Percentiles rank a stretch among this genome's conserved stretches.
Conservation (phyloP, 208 protist genomes). For the Wallacemonas rigidus region DNA sequence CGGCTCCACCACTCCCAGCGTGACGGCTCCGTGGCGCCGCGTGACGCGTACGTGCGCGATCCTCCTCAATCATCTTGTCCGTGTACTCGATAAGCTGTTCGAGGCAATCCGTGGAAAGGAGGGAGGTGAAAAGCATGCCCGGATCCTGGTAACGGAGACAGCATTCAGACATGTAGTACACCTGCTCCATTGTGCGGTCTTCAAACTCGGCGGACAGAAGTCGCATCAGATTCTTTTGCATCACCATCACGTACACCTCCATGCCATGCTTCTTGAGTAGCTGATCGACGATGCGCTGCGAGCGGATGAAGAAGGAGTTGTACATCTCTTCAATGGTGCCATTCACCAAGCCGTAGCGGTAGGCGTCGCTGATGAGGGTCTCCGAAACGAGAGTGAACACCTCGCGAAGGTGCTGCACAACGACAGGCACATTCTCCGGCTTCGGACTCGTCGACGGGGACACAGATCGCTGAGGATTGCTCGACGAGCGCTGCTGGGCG, state of each 20-base stretch:
- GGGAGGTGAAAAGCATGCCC: constrained; percentile 44
- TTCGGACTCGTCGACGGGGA: constrained; percentile 12
- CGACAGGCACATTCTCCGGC: constrained; percentile 33
- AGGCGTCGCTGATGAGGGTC: constrained; percentile 59
- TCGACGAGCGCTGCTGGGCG: no score
- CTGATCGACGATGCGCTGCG: constrained; percentile 28
- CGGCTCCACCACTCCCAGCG: constrained; percentile 17
- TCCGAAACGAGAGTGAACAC: constrained; percentile 61
- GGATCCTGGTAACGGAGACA: constrained; percentile 21
- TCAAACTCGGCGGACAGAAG: constrained; percentile 38
- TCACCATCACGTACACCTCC: constrained; percentile 35
- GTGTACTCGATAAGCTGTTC: constrained; percentile 42
- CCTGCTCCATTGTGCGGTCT: constrained; percentile 35
- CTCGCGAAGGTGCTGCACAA: constrained; percentile 56
- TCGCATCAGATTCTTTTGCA: constrained; percentile 39
- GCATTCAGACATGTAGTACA: constrained; percentile 37
- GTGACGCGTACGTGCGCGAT: constrained; percentile 22
- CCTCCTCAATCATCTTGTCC: constrained; percentile 32
- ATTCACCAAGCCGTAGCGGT: constrained; percentile 51
- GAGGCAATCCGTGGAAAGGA: constrained; percentile 45
- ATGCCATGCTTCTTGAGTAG: constrained; percentile 28
- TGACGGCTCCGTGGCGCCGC: constrained; percentile 9
- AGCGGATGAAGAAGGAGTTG: constrained; percentile 34
- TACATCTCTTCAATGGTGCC: constrained; percentile 56
- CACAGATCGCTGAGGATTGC: background rate